Conservation (phyloP, 805 yeast species). For the Starmerella apis region DNA sequence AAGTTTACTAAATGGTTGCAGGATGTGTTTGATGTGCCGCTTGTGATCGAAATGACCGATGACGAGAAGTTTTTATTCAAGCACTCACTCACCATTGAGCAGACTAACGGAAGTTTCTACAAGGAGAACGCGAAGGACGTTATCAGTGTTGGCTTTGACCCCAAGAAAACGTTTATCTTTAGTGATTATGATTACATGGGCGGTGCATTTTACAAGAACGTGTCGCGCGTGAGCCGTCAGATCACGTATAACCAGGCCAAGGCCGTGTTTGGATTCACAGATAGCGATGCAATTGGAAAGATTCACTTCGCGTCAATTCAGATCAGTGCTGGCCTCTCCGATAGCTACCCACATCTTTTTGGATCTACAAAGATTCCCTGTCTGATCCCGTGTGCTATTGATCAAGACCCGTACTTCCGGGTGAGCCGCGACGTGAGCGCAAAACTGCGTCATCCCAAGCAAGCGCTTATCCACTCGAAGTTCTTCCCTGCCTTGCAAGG, state of each 20-base stretch:
- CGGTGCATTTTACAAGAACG: constrained; percentile 86
- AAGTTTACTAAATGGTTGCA: constrained; percentile 95
- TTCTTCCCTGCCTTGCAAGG: constrained; percentile 99
- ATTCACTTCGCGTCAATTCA: constrained; percentile 92
- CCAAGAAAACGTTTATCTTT: constrained; percentile 88
- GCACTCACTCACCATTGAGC: constrained; percentile 76
- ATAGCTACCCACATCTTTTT: constrained; percentile 87
- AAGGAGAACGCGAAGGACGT: constrained; percentile 83
- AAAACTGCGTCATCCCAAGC: constrained; percentile 80
- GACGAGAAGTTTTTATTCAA: constrained; percentile 95
- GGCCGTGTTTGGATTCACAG: constrained; percentile 93
- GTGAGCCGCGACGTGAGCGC: constrained; percentile 96
- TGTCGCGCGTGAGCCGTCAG: constrained; percentile 83
- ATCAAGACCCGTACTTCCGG: constrained; percentile 97
- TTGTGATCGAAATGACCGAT: constrained; percentile 87
- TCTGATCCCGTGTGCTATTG: constrained; percentile 97
- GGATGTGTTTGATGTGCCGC: constrained; percentile 92
- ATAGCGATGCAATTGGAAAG: constrained; percentile 89
- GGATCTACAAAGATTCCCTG: constrained; percentile 90
- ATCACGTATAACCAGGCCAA: constrained; percentile 95
- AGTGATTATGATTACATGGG: constrained; percentile 90
- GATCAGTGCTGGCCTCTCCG: constrained; percentile 91
- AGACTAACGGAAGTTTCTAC: constrained; percentile 65
- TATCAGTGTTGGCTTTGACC: constrained; percentile 87
- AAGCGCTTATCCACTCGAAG: constrained; percentile 83